phyloP scores from a whole-genome alignment of 2,329 filamentous ascomycete species.

The Aspergillus melleus region DNA sequence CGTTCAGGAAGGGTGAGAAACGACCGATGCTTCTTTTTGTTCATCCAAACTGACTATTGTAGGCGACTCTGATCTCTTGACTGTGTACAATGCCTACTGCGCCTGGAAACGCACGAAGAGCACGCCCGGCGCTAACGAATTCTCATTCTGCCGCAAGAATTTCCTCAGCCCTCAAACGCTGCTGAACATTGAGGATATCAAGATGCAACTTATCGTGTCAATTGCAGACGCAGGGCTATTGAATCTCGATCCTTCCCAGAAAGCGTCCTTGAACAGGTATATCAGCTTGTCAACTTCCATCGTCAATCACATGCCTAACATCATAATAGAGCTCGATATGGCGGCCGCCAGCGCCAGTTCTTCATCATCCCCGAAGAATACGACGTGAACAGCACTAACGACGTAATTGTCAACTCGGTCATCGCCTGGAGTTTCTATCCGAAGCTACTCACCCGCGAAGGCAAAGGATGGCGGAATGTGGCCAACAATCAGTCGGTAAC shows the following conservation, averaged over 20 bases:
- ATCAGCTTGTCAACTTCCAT: background rate
- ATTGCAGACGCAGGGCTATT: conserved; percentile 85
- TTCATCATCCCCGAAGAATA: conserved; percentile 78
- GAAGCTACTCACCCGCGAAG: conserved; percentile 80
- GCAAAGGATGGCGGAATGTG: conserved; percentile 85
- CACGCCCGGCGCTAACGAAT: conserved; percentile 70
- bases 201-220: conserved; percentile 82
- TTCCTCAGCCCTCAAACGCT: conserved; percentile 88
- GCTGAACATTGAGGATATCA: conserved; percentile 90
- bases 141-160: conserved; percentile 91
- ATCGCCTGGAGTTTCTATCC: conserved; percentile 96
- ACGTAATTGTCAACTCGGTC: conserved; percentile 74
- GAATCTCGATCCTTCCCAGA: conserved; percentile 71
- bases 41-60: conserved; percentile 9
- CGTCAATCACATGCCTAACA: conserved; percentile 6
- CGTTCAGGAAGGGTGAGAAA: conserved; percentile 68
- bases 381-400: conserved; percentile 75
- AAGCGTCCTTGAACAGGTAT: conserved; percentile 65
- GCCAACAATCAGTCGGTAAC: conserved; percentile 90
- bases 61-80: conserved; percentile 88
- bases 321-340: conserved; percentile 57
- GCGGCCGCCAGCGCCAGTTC: conserved; percentile 69
- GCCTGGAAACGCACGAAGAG: conserved; percentile 84
- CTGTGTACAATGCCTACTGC: conserved; percentile 88
- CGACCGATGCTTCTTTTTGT: background rate